phyloP scores from a whole-genome alignment of 1,284 basidiomycete genomes.

The Gymnopus androsaceus region DNA sequence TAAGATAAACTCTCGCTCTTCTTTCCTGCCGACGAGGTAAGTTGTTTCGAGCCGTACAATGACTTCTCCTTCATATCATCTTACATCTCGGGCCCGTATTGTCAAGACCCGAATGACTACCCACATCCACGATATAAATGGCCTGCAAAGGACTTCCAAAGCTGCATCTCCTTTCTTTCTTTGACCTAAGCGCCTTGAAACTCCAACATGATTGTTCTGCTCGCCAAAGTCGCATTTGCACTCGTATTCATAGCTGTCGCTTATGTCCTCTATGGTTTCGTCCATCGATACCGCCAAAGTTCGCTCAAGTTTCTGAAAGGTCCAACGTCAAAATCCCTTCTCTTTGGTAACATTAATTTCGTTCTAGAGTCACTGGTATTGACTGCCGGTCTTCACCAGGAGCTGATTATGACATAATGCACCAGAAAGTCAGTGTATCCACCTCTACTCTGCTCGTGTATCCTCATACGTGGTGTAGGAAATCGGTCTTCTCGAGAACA shows the following conservation, averaged over 20 bases:
- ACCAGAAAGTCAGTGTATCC: slow-evolving; percentile 20
- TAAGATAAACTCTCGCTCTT: too few relatives aligned
- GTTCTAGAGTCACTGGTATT: background rate
- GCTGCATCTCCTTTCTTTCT: too few relatives aligned
- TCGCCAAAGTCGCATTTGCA: background rate
- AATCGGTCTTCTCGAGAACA: slow-evolving; percentile 32
- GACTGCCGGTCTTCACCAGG: slow-evolving; percentile 21
- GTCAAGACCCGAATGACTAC: too few relatives aligned
- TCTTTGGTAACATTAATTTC: slow-evolving; percentile 8
- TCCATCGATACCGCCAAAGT: background rate
- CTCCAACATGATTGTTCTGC: background rate
- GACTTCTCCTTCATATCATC: background rate
- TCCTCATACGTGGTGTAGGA: slow-evolving; percentile 13
- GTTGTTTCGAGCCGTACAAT: too few relatives aligned
- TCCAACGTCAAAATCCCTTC: slow-evolving; percentile 12
- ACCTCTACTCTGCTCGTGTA: background rate
- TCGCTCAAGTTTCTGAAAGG: slow-evolving; percentile 15
- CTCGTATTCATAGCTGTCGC: background rate
- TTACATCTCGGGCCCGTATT: background rate
- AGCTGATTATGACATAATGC: slow-evolving; percentile 20
- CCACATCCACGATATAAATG: too few relatives aligned
- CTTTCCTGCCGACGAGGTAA: too few relatives aligned
- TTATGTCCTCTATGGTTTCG: background rate
- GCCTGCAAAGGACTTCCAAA: too few relatives aligned
- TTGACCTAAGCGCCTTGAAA: too few relatives aligned